Evolutionary conservation across 2,329 filamentous ascomycete genomes (phyloP).

Genomic region (Tolypocladium amazonense): DNA sequence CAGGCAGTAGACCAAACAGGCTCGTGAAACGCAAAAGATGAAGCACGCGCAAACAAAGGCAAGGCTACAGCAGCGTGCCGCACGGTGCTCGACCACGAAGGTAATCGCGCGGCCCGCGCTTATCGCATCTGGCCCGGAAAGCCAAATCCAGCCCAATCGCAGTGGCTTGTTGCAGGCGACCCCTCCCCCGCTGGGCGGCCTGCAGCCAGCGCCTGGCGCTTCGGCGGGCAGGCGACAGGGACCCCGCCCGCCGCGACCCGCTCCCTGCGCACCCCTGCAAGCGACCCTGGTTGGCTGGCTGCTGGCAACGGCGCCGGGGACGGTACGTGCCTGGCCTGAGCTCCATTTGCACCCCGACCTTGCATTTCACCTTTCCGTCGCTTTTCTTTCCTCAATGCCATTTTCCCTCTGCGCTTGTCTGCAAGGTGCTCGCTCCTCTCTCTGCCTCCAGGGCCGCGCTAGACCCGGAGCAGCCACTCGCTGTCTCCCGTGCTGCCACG

Average conservation of each 20-base stretch:
- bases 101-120: neutral
- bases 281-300: neutral
- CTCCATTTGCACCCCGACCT: neutral
- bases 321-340: neutral
- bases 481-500: neutral
- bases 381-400: neutral
- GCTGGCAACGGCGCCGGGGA: neutral
- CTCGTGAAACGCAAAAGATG: neutral
- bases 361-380: neutral
- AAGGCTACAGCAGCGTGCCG: too few relatives aligned
- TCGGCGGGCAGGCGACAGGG: neutral
- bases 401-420: neutral
- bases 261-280: neutral
- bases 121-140: neutral
- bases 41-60: neutral
- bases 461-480: neutral
- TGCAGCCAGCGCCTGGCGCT: neutral
- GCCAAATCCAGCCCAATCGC: neutral
- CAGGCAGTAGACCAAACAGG: neutral
- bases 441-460: neutral
- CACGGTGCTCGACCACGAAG: too few relatives aligned
- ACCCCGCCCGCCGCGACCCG: neutral
- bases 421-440: neutral
- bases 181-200: neutral
- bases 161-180: neutral